A percentile compares a stretch with the other conserved stretches of the same genome.
These are phyloP conservation scores for Eutrema heterophyllum DNA, from an alignment of 345 rosid genomes.

Conservation along the genomic window DNA sequence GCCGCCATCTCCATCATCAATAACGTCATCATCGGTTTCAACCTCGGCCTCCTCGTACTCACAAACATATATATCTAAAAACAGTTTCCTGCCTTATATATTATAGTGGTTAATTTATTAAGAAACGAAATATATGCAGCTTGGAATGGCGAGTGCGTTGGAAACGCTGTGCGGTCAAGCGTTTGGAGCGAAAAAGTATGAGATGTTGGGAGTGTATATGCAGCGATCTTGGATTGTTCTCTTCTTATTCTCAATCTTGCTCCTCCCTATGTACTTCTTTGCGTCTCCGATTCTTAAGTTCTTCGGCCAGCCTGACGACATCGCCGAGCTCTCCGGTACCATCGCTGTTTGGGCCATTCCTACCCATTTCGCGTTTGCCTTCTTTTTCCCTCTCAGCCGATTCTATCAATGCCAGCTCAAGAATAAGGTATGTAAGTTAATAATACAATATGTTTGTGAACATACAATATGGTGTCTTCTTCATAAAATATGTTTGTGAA, in stretches of 20 bases:
- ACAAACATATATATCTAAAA: not conserved
- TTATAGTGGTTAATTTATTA: not conserved
- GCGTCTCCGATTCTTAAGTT: slow-evolving; percentile 46
- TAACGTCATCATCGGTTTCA: slow-evolving; percentile 30
- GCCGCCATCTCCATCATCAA: not conserved
- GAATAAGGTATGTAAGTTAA: no score
- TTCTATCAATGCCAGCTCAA: no score
- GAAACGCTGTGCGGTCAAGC: slow-evolving; percentile 37
- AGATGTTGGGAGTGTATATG: slow-evolving; percentile 63
- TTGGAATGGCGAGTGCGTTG: slow-evolving; percentile 69
- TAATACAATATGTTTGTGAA: no score
- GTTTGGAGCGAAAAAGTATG: slow-evolving; percentile 51
- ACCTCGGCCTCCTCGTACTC: slow-evolving; percentile 58
- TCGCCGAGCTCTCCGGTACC: slow-evolving; percentile 50
- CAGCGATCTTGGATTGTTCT: slow-evolving; percentile 68
- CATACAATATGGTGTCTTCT: no score
- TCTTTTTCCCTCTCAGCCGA: no score
- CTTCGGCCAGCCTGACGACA: slow-evolving; percentile 56
- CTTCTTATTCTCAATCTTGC: slow-evolving; percentile 38
- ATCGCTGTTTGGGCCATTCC: slow-evolving; percentile 55
- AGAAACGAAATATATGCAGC: slow-evolving; percentile 18
- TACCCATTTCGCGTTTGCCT: slow-evolving; percentile 45
- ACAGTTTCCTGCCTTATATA: not conserved
- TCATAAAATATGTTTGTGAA: no score
- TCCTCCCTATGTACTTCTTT: slow-evolving; percentile 47